Base-by-base conservation (phyloP, 768 basidiomycete species). In the Russula griseocarnosa region DNA sequence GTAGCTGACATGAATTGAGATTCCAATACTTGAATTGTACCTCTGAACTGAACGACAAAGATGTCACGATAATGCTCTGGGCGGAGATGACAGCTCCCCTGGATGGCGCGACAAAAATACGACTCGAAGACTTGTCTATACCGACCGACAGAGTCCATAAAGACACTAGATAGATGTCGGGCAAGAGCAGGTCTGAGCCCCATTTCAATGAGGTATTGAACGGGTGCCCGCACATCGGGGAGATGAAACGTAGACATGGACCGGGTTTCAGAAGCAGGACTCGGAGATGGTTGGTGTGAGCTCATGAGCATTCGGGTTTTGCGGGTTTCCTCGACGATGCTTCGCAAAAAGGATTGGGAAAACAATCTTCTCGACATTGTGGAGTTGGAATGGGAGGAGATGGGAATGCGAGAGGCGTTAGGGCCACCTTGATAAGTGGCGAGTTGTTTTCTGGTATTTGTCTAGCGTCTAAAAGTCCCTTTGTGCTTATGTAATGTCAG, bases 401-500 rank as follows among this genome's bases (percentile, higher is more conserved):
- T n/a, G n/a, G n/a, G n/a, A n/a, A n/a, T n/a, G n/a, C n/a, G n/a
- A n/a, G n/a, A n/a, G n/a, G n/a, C n/a, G n/a, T n/a, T n/a, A n/a
- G n/a, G n/a, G n/a, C n/a, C n/a, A n/a, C n/a, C n/a, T n/a, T n/a
- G n/a, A n/a, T n/a, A n/a, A n/a, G 8, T 32, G 32, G 32, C 32
- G 32, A 34, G 1, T 34, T 20, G 6, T 44, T 44, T 44, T 54
- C 6, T 22, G 3, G 22, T 32, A 9, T 58, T 53, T 58, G 57
- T 40, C 6, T 4, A 30, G 0, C 9, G 5, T 0, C n/a, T n/a
- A n/a, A n/a, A n/a, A n/a, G n/a, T n/a, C 9, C 63, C 47, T 59
- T 64, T 64, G 63, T 64, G 58, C 44, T 63, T 40, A 59, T 30
- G 13, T 64, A 63, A 58, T 30, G 3, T 30, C 0, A 6, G 30